phyloP scores from a whole-genome alignment of 257 asterid genomes.

The Gentiana straminea region DNA sequence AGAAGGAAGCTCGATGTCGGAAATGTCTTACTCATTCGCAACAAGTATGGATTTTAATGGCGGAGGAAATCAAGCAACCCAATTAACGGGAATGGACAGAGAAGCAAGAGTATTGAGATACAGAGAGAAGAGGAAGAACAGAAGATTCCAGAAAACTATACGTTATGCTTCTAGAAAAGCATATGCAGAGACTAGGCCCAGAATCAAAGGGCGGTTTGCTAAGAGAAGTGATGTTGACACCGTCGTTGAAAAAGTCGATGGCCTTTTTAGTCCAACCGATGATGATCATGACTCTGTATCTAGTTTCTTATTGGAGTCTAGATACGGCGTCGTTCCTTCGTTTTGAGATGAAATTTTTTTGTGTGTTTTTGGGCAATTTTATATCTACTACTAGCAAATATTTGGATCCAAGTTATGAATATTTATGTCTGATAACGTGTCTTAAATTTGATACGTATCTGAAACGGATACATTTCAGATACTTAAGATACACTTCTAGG shows the following conservation, averaged over 20 bases:
- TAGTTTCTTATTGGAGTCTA: conserved; percentile 26
- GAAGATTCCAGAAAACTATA: conserved; percentile 76
- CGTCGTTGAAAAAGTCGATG: conserved; percentile 15
- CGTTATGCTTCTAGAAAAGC: conserved; percentile 89
- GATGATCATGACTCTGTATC: conserved; percentile 9
- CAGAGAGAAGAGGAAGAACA: conserved; percentile 70
- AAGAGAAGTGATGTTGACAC: conserved; percentile 42
- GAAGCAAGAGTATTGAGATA: conserved; percentile 78
- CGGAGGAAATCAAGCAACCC: conserved; percentile 27
- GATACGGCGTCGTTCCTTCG: conserved; percentile 5
- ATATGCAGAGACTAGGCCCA: conserved; percentile 78
- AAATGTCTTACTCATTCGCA: conserved; percentile 38
- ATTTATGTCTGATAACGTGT: no score
- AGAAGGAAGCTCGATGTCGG: conserved; percentile 56
- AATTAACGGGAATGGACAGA: conserved; percentile 41
- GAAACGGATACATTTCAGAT: no score
- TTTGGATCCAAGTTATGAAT: no score
- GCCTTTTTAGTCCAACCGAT: not conserved
- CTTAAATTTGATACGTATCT: no score
- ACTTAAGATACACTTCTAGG: no score
- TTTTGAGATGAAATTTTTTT: not conserved
- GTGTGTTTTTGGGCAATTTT: no score
- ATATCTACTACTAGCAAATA: no score
- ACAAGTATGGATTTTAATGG: conserved; percentile 21
- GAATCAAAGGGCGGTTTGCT: conserved; percentile 82